These are phyloP conservation scores for Phytophthora ramorum DNA, from an alignment of 352 stramenopile species.

Conservation along the genomic window DNA sequence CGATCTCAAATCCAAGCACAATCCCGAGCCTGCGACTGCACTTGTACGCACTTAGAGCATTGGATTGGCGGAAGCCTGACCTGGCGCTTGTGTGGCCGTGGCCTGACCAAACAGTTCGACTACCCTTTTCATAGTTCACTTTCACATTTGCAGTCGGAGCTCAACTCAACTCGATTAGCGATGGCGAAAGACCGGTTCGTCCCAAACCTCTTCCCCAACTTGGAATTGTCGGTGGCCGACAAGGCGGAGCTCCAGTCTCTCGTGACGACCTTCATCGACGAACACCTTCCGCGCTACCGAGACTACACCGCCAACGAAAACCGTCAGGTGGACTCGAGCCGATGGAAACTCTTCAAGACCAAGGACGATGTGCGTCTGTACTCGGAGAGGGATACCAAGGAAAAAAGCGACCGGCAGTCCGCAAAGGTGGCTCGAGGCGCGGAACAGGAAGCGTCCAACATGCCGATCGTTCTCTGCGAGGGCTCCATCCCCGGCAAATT, in stretches of 20 bases:
- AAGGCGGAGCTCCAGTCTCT: slow-evolving; percentile 39
- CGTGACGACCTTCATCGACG: slow-evolving; percentile 37
- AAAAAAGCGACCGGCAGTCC: slow-evolving; percentile 1
- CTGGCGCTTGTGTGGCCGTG: neutral
- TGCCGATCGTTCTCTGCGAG: slow-evolving; percentile 37
- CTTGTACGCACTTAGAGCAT: slow-evolving; percentile 10
- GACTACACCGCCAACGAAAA: slow-evolving; percentile 25
- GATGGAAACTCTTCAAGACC: slow-evolving; percentile 46
- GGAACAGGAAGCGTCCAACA: slow-evolving; percentile 18
- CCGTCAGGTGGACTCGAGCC: slow-evolving; percentile 40
- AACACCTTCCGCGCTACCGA: slow-evolving; percentile 46
- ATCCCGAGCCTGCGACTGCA: slow-evolving; percentile 17
- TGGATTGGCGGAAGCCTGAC: slow-evolving; percentile 19
- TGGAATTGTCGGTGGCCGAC: slow-evolving; percentile 33
- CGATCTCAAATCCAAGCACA: slow-evolving; percentile 13
- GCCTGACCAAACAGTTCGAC: neutral
- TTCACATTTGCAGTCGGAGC: slow-evolving; percentile 16
- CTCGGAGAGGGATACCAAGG: slow-evolving; percentile 29
- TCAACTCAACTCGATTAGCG: neutral
- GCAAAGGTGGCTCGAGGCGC: neutral
- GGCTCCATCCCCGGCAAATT: slow-evolving; percentile 40
- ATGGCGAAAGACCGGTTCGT: slow-evolving; percentile 43
- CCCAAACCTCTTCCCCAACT: slow-evolving; percentile 29
- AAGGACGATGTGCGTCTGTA: slow-evolving; percentile 37
- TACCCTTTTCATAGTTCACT: slow-evolving; percentile 12